These are phyloP conservation scores for Pinus albicaulis DNA, from an alignment of 75 land plant species.

Conservation along the genomic window DNA sequence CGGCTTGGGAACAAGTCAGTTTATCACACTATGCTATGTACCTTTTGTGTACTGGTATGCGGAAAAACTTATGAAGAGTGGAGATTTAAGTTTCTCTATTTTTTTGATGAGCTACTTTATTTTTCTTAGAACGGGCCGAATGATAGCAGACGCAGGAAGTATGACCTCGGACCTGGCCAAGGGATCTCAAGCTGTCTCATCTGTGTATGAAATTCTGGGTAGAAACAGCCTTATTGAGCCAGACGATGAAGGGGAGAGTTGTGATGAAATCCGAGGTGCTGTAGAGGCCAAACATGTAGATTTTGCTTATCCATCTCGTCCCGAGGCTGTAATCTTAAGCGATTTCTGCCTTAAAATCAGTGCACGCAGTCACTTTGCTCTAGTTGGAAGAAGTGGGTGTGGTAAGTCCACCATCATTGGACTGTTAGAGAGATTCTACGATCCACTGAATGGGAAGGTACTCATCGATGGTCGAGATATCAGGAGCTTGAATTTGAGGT, in stretches of 20 bases:
- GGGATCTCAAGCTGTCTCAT: conserved; percentile 42
- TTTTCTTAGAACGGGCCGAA: conserved; percentile 49
- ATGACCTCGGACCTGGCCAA: conserved; percentile 71
- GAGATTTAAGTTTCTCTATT: conserved; percentile 15
- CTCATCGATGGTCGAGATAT: conserved; percentile 55
- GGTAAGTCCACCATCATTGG: conserved; percentile 79
- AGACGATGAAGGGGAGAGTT: conserved; percentile 16
- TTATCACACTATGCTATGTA: conserved; percentile 17
- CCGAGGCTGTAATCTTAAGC: conserved; percentile 42
- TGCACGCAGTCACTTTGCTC: conserved; percentile 49
- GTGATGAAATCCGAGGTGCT: conserved; percentile 28
- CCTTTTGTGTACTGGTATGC: conserved; percentile 76
- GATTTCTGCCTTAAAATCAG: conserved; percentile 46
- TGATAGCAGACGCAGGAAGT: conserved; percentile 79
- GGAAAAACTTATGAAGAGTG: conserved; percentile 33
- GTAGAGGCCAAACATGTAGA: conserved; percentile 50
- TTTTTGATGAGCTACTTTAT: conserved; percentile 53
- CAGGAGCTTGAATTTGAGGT: conserved; percentile 37
- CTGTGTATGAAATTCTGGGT: conserved; percentile 66
- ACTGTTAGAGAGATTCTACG: conserved; percentile 71
- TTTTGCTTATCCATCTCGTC: conserved; percentile 74
- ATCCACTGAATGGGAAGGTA: conserved; percentile 48
- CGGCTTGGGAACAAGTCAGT: conserved; percentile 54
- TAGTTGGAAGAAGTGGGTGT: conserved; percentile 79
- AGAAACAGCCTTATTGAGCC: conserved; percentile 46